A percentile compares a stretch with the other conserved stretches of the same genome.
Conservation (phyloP, 768 basidiomycete species). For the Boletus subparvulus region DNA sequence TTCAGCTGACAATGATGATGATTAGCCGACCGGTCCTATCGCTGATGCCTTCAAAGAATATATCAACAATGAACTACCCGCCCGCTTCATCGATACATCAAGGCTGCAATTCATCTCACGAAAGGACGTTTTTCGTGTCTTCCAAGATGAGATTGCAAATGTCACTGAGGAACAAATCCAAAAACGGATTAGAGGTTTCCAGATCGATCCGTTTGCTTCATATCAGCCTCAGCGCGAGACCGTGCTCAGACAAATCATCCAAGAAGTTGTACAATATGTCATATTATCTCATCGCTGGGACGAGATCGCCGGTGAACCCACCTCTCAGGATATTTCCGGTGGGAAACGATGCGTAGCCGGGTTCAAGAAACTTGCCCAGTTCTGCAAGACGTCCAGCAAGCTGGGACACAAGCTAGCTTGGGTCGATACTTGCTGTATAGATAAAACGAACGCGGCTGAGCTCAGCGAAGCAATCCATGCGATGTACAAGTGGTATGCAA, state of each 20-base stretch:
- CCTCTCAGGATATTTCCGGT: slow-evolving; percentile 1
- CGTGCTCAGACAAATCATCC: slow-evolving; percentile 10
- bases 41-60: slow-evolving; percentile 5
- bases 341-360: background rate
- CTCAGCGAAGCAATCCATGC: slow-evolving; percentile 20
- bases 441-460: slow-evolving; percentile 14
- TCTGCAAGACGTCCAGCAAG: slow-evolving; percentile 1
- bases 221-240: slow-evolving; percentile 3
- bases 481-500: slow-evolving; percentile 27
- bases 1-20: no score
- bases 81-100: slow-evolving; percentile 7
- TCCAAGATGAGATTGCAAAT: slow-evolving; percentile 1
- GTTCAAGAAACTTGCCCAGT: slow-evolving; percentile 3
- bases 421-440: slow-evolving; percentile 25
- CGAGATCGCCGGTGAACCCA: slow-evolving; percentile 7
- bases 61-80: slow-evolving; percentile 13
- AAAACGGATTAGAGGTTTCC: background rate
- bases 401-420: slow-evolving; percentile 7
- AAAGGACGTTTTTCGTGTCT: slow-evolving; percentile 1
- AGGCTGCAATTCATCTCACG: slow-evolving; percentile 6
- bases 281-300: slow-evolving; percentile 17
- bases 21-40: no score
- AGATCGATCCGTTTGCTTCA: background rate
- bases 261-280: slow-evolving; percentile 10
- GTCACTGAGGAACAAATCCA: slow-evolving; percentile 5